Conservation (phyloP, 352 stramenopile genomes). For the Globisporangium spinosum region DNA sequence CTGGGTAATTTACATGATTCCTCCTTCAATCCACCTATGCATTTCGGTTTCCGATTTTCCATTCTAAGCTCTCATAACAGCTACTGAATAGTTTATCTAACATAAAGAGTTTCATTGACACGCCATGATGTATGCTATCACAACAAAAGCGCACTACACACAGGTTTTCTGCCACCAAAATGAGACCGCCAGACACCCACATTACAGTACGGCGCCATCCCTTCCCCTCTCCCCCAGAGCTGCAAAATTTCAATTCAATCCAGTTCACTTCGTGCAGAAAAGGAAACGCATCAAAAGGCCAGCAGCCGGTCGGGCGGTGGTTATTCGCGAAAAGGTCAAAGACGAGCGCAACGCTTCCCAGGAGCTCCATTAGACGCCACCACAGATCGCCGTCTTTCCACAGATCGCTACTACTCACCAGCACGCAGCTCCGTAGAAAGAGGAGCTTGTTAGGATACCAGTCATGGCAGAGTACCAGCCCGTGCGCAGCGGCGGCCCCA, state of each 20-base stretch:
- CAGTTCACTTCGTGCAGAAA: background rate
- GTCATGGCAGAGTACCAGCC: background rate
- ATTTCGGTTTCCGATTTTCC: background rate
- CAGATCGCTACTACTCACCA: background rate
- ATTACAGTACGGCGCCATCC: background rate
- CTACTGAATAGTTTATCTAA: background rate
- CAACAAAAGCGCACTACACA: background rate
- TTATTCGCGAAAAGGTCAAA: slow-evolving; percentile 5
- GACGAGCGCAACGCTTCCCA: background rate
- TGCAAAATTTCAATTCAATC: slow-evolving; percentile 6
- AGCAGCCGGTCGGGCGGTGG: background rate
- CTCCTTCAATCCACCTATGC: background rate
- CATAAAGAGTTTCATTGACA: background rate
- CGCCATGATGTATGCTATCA: background rate
- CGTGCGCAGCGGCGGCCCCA: background rate
- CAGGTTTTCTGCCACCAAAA: background rate
- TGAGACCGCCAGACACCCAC: background rate
- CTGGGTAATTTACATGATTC: background rate
- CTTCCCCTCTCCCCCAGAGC: background rate
- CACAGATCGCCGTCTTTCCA: background rate
- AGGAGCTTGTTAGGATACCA: background rate
- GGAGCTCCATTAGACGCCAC: background rate
- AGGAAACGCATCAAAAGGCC: background rate
- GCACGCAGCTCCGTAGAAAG: background rate
- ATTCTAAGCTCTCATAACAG: background rate